Evolutionary conservation across 2,329 filamentous ascomycete genomes (phyloP), one percentile per base, ranked within the genome.

Genomic region (Trichoderma gracile): DNA sequence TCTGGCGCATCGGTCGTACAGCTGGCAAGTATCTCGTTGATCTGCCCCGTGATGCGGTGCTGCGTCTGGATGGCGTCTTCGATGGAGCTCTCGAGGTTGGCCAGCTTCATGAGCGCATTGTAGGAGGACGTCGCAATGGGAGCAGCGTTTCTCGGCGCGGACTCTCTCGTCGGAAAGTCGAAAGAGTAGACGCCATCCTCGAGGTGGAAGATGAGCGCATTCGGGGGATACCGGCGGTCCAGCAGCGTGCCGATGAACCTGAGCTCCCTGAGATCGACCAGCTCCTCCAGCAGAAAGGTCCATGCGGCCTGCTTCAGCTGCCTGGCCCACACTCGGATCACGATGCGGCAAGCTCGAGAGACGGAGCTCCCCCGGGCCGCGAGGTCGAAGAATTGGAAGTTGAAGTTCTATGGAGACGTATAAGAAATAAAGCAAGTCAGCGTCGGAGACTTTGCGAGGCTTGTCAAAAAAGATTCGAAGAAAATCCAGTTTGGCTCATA

Each of bases 21-120:
- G 0, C 75, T 69, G 0, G 78, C 73, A 5, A 88, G 74, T 0
- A 87, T 76, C 0, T 80, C 74, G 68, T 91, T 91, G 68, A 97
- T 96, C 68, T 97, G 91, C n/a, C 83, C 78, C 54, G 91, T 87
- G 9, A 98, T 81, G 60, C 84, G 83, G 66, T 90, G 86, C 15
- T 90, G 87, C 0, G 92, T 96, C 1, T 88, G 85, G 10, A 97
- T 79, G 1, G 93, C 93, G 75, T 98, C 94, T 73, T 96, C 92
- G 25, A 97, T 91, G 62, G 93, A 96, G 73, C 90, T 91, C 67
- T 97, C 92, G 17, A 98, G 82, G 65, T 93, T 97, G 6, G 91
- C 89, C 12, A 98, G 82, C 66, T 91, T 89, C 88, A 97, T 94
- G 21, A 98, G 81, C 2, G 91, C 87, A 72, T 92, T 93, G 75